These are phyloP conservation scores for Leucoagaricus sp. DNA, from an alignment of 1,284 basidiomycete genomes.

Conservation along the genomic window DNA sequence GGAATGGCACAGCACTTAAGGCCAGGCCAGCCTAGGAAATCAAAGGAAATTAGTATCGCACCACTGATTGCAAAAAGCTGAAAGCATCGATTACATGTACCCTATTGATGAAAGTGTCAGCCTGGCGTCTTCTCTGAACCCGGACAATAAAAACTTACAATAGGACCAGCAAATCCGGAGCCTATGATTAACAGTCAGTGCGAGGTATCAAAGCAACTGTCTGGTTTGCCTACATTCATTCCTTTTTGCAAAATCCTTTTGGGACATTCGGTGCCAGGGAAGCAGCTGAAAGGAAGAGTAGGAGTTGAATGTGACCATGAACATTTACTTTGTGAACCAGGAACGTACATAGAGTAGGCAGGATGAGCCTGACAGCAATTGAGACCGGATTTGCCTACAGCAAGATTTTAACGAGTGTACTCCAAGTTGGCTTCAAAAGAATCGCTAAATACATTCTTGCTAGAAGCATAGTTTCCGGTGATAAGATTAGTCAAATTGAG, in stretches of 20 bases:
- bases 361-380: conserved; percentile 18
- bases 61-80: too few relatives aligned
- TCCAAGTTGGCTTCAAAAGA: too few relatives aligned
- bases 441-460: not conserved
- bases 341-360: conserved; percentile 19
- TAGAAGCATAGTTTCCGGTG: too few relatives aligned
- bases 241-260: conserved; percentile 17
- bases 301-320: not conserved
- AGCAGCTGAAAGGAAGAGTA: not conserved
- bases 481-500: too few relatives aligned
- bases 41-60: too few relatives aligned
- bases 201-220: too few relatives aligned
- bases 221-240: conserved; percentile 17
- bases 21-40: conserved; percentile 15
- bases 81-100: too few relatives aligned
- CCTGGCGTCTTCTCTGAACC: too few relatives aligned
- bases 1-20: conserved; percentile 23
- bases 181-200: conserved; percentile 14
- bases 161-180: conserved; percentile 22
- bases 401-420: too few relatives aligned
- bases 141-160: not conserved
- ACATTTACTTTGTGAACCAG: too few relatives aligned
- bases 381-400: conserved; percentile 12
- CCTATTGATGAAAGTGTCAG: too few relatives aligned
- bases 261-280: conserved; percentile 17